These are phyloP conservation scores for Fusarium brachygibbosum DNA, from an alignment of 2,329 filamentous ascomycete species.

Conservation along the genomic window DNA sequence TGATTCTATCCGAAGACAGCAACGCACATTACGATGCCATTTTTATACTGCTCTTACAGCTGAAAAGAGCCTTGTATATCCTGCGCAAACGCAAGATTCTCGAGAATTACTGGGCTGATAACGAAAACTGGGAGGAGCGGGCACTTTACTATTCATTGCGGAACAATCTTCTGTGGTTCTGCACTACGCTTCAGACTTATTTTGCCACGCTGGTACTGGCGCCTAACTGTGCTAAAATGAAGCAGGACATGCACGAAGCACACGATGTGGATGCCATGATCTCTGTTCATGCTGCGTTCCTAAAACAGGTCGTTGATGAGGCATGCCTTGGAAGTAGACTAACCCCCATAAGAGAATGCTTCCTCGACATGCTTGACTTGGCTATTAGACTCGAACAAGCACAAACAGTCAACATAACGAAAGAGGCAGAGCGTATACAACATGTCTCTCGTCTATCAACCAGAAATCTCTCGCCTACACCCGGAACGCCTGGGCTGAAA, in stretches of 20 bases:
- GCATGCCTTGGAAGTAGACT: conserved; percentile 78
- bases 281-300: conserved; percentile 73
- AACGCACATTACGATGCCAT: conserved; percentile 77
- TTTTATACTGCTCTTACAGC: conserved; percentile 82
- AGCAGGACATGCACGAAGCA: conserved; percentile 68
- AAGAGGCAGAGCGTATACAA: conserved; percentile 50
- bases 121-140: conserved; percentile 58
- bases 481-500: conserved; percentile 40
- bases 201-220: conserved; percentile 79
- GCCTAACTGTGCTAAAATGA: conserved; percentile 70
- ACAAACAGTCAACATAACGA: conserved; percentile 58
- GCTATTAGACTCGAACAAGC: conserved; percentile 77
- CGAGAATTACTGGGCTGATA: conserved; percentile 56
- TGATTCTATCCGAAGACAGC: conserved; percentile 77
- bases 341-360: conserved; percentile 76
- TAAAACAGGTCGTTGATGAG: conserved; percentile 73
- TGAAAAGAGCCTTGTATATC: conserved; percentile 76
- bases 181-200: conserved; percentile 80
- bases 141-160: conserved; percentile 72
- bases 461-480: conserved; percentile 34
- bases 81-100: conserved; percentile 69
- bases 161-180: conserved; percentile 82
- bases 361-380: conserved; percentile 83
- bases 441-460: conserved; percentile 54
- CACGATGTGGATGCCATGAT: conserved; percentile 88